Percentiles rank a stretch among this genome's conserved stretches.
Evolutionary conservation across 192 early-diverging fungal genomes (phyloP).

Genomic region (Coemansia pectinata): DNA sequence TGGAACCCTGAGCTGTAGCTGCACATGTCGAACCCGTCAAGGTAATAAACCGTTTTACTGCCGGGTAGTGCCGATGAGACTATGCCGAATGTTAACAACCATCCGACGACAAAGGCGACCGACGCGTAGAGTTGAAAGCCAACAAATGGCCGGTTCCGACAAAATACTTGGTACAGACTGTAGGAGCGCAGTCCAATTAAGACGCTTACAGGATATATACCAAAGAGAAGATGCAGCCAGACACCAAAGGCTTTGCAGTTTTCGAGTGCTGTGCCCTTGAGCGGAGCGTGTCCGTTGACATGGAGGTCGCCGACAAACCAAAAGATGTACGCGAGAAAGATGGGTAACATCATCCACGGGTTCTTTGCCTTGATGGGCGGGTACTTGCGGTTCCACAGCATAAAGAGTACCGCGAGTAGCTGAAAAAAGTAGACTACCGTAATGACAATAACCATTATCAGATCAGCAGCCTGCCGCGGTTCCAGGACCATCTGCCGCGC

Average conservation of each 20-base stretch:
- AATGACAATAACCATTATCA: conserved; percentile 13
- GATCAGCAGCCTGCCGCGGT: conserved; percentile 24
- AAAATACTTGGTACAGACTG: conserved; percentile 4
- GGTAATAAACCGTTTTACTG: conserved; percentile 14
- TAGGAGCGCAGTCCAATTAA: conserved; percentile 19
- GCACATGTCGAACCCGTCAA: conserved; percentile 29
- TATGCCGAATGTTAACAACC: conserved; percentile 27
- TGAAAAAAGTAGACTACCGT: conserved; percentile 24
- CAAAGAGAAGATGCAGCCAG: conserved; percentile 44
- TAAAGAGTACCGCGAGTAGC: conserved; percentile 23
- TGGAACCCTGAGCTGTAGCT: conserved; percentile 26
- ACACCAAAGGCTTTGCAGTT: conserved; percentile 49
- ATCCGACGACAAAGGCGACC: conserved; percentile 5
- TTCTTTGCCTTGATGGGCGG: conserved; percentile 56
- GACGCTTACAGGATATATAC: conserved; percentile 26
- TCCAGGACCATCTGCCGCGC: conserved; percentile 8
- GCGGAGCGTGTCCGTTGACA: conserved; percentile 45
- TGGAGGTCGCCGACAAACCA: conserved; percentile 55
- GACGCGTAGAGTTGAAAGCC: not conserved
- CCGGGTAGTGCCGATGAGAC: conserved; percentile 24
- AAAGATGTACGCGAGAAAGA: conserved; percentile 28
- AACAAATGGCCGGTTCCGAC: not conserved
- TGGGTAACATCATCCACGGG: conserved; percentile 36
- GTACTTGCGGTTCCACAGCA: conserved; percentile 51
- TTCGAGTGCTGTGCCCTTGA: conserved; percentile 10